These are phyloP conservation scores for Penicillium canariense DNA, from an alignment of 495 filamentous ascomycete species.

Conservation along the genomic window DNA sequence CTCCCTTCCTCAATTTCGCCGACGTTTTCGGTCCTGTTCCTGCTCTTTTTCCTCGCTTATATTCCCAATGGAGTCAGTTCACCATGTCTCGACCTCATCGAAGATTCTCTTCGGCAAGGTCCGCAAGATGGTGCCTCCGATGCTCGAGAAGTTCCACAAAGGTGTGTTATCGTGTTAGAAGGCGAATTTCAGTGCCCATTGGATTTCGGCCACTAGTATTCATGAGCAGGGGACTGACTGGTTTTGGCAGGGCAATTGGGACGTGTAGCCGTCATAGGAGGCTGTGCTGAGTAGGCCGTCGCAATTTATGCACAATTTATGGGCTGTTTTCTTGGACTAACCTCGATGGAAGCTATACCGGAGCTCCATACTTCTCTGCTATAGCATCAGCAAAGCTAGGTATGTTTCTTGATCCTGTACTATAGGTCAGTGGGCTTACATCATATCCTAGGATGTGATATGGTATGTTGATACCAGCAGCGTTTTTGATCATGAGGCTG, in stretches of 20 bases:
- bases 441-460: slow-evolving; percentile 61
- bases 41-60: not conserved
- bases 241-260: slow-evolving; percentile 74
- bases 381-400: slow-evolving; percentile 88
- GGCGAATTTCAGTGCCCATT: not conserved
- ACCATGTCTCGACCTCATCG: slow-evolving; percentile 56
- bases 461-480: slow-evolving; percentile 48
- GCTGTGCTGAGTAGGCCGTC: slow-evolving; percentile 70
- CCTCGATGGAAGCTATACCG: slow-evolving; percentile 65
- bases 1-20: not conserved
- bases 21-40: too few relatives aligned
- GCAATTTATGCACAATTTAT: not conserved
- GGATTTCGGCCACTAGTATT: not conserved
- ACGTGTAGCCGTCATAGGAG: slow-evolving; percentile 89
- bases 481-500: not conserved
- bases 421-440: not conserved
- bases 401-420: slow-evolving; percentile 16
- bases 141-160: slow-evolving; percentile 97
- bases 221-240: not conserved
- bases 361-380: slow-evolving; percentile 95
- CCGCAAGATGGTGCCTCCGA: slow-evolving; percentile 87
- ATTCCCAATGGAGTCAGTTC: slow-evolving; percentile 37
- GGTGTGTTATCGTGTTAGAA: slow-evolving; percentile 47
- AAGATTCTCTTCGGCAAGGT: slow-evolving; percentile 77
- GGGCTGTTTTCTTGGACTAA: not conserved